These are phyloP conservation scores for Eutypa lata DNA, from an alignment of 2,329 filamentous ascomycete species.

Conservation along the genomic window DNA sequence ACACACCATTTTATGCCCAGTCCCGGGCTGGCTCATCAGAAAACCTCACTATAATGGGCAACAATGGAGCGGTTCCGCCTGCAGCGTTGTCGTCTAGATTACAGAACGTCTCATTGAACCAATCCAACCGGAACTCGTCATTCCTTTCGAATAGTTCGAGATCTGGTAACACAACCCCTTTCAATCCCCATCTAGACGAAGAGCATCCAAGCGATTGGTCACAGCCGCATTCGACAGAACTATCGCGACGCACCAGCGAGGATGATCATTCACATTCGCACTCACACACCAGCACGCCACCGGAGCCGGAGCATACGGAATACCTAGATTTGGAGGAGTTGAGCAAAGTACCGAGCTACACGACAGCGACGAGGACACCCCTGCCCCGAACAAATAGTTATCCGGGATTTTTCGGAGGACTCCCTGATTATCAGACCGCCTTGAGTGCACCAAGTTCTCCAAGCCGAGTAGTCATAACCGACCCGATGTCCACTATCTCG, in stretches of 20 bases:
- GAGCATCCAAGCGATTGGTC: constrained; percentile 35
- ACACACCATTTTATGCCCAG: constrained; percentile 72
- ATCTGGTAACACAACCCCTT: constrained; percentile 42
- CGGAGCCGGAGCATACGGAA: constrained; percentile 43
- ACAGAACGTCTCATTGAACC: constrained; percentile 62
- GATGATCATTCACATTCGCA: constrained; percentile 36
- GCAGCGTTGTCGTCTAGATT: constrained; percentile 61
- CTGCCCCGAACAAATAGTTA: constrained; percentile 49
- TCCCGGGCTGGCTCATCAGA: constrained; percentile 77
- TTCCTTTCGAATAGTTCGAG: constrained; percentile 41
- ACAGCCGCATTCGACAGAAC: constrained; percentile 40
- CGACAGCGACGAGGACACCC: constrained; percentile 67
- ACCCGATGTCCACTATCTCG: constrained; percentile 26
- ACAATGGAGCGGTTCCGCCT: constrained; percentile 42
- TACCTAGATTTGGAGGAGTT: constrained; percentile 60
- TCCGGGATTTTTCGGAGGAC: constrained; percentile 39
- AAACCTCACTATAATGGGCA: constrained; percentile 64
- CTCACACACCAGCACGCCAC: constrained; percentile 50
- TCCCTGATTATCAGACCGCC: constrained; percentile 67
- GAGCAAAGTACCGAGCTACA: constrained; percentile 74
- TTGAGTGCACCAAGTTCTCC: constrained; percentile 51
- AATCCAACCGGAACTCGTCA: constrained; percentile 42
- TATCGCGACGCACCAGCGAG: constrained; percentile 54
- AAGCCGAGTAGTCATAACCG: constrained; percentile 29
- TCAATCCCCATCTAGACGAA: constrained; percentile 33